These are phyloP conservation scores for Phialophora tarda DNA, from an alignment of 2,329 filamentous ascomycete genomes.

Conservation along the genomic window DNA sequence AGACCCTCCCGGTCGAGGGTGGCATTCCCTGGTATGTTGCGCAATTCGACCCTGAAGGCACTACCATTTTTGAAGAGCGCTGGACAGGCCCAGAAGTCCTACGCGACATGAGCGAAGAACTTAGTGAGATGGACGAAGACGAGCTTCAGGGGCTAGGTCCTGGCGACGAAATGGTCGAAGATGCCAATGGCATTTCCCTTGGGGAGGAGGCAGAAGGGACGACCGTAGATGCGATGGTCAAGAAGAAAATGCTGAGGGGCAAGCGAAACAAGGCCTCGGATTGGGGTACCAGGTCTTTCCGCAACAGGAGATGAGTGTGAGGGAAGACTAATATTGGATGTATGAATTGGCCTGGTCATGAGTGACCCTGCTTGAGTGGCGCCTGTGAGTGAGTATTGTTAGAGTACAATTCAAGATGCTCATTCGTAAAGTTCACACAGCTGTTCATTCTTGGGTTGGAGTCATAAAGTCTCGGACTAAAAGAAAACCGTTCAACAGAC, in stretches of 20 bases:
- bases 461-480: neutral
- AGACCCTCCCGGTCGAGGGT: constrained; percentile 66
- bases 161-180: constrained; percentile 51
- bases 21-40: constrained; percentile 89
- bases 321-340: neutral
- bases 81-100: constrained; percentile 75
- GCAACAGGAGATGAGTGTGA: constrained; percentile 26
- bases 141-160: constrained; percentile 73
- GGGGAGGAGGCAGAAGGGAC: constrained; percentile 10
- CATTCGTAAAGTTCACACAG: neutral
- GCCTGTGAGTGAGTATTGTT: constrained; percentile 14
- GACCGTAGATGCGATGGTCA: constrained; percentile 13
- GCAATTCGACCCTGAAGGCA: constrained; percentile 78
- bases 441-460: neutral
- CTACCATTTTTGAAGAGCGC: constrained; percentile 76
- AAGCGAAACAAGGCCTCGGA: constrained; percentile 24
- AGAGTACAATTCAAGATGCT: constrained; percentile 3
- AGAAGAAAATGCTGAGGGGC: constrained; percentile 22
- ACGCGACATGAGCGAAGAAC: constrained; percentile 77
- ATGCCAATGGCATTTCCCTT: constrained; percentile 1
- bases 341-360: constrained; percentile 5
- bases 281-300: constrained; percentile 32
- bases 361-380: constrained; percentile 14
- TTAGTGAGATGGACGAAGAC: constrained; percentile 91
- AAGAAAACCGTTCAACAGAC: neutral